A percentile compares a stretch with the other conserved stretches of the same genome.
Evolutionary conservation across 108 stramenopile genomes (phyloP).

Genomic region (Conticribra weissflogii): DNA sequence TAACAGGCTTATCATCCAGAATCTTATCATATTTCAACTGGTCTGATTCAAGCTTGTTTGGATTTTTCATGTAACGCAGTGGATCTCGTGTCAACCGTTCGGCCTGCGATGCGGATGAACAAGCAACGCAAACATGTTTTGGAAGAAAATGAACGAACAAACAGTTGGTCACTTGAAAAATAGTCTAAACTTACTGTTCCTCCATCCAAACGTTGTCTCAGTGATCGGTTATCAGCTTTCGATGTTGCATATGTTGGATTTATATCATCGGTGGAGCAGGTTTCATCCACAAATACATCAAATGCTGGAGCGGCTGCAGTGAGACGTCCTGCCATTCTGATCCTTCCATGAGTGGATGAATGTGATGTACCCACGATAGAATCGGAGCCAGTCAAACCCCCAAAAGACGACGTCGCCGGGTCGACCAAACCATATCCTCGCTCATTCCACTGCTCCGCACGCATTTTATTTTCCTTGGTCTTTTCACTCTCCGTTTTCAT

Average conservation of each 20-base stretch:
- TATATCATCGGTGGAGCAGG: slow-evolving; percentile 39
- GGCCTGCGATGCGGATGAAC: too few relatives aligned
- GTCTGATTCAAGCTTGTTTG: slow-evolving; percentile 55
- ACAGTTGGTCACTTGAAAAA: too few relatives aligned
- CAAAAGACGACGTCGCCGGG: slow-evolving; percentile 5
- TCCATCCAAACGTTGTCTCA: slow-evolving; percentile 70
- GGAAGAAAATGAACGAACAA: too few relatives aligned
- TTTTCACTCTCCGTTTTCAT: slow-evolving; percentile 66
- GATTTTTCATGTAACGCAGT: slow-evolving; percentile 74
- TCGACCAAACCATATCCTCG: slow-evolving; percentile 67
- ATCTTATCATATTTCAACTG: slow-evolving; percentile 38
- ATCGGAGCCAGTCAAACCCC: slow-evolving; percentile 2
- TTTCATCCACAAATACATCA: slow-evolving; percentile 85
- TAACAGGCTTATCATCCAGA: slow-evolving; percentile 11
- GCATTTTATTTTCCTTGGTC: slow-evolving; percentile 71
- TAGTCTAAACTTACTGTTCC: slow-evolving; percentile 61
- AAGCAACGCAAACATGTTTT: too few relatives aligned
- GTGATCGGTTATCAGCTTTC: slow-evolving; percentile 64
- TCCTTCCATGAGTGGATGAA: slow-evolving; percentile 1
- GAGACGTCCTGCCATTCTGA: slow-evolving; percentile 11
- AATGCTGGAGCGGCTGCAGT: slow-evolving; percentile 49
- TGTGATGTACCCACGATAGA: slow-evolving; percentile 24
- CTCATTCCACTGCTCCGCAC: slow-evolving; percentile 81
- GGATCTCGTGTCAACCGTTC: slow-evolving; percentile 75
- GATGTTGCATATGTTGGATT: slow-evolving; percentile 28